Conservation (phyloP, 306 rosid genomes). For the Phaseolus lunatus region DNA sequence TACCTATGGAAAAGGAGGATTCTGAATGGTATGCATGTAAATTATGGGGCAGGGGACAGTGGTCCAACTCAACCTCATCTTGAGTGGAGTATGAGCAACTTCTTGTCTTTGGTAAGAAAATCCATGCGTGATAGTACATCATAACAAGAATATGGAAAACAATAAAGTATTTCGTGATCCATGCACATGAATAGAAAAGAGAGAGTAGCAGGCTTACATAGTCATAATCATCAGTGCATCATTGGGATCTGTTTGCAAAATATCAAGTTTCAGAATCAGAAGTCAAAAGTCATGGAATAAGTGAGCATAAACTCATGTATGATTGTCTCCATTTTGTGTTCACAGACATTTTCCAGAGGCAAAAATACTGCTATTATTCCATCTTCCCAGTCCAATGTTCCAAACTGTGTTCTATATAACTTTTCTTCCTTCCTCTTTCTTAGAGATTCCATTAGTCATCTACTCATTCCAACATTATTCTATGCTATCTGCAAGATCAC, state of each 20-base stretch:
- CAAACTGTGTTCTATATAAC: neutral
- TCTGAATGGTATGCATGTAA: no score
- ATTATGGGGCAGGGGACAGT: no score
- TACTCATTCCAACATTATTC: neutral
- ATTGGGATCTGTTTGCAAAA: neutral
- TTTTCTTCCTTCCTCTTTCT: neutral
- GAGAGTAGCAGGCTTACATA: no score
- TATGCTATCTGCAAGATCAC: neutral
- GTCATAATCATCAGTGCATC: no score
- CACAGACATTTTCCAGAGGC: neutral
- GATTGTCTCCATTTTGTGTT: neutral
- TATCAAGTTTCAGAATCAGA: neutral
- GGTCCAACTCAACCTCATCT: no score
- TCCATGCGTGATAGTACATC: no score
- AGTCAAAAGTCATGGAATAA: neutral
- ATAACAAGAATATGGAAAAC: no score
- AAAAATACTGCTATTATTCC: slow-evolving; percentile 1
- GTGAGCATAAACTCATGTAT: neutral
- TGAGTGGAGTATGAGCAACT: no score
- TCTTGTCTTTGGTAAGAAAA: no score
- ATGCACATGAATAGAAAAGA: no score
- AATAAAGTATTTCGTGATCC: no score
- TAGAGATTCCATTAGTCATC: neutral
- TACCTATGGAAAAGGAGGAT: no score
- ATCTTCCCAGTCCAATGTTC: neutral